Base-by-base conservation (phyloP, 2,329 filamentous ascomycete genomes). In the Nemania serpens region DNA sequence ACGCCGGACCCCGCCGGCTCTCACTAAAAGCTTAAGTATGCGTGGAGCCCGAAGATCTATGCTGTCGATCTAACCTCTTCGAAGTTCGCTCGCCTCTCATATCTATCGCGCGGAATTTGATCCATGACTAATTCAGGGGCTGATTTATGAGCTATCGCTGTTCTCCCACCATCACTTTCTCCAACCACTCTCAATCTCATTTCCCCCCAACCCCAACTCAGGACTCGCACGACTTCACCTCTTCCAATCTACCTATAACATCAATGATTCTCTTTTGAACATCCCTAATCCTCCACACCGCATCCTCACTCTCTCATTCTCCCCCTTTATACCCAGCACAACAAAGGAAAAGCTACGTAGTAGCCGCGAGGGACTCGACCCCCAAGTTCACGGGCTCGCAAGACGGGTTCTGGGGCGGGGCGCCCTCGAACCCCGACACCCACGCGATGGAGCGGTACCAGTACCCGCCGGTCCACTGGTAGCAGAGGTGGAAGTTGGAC, bases 381-480 rank as follows among this genome's bases (percentile, higher is more conserved):
- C 57, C 57, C 37, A 65, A 29, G 37, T 58, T 61, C n/a, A 65
- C 51, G 3, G 63, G 54, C 48, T 61, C 5, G 42, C 63, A 65
- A 33, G 63, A 63, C 20, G 63, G 63, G 34, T 65, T 65, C 57
- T 65, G 63, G 1, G 63, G 57, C 37, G 29, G 2, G 5, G n/a
- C 39, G 2, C 60, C 55, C 36, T 55, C 47, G 12, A 47, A 39
- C 1, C 60, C 63, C 9, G 59, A 58, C 6, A 65, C 57, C 63
- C 63, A 65, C 2, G 49, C 60, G n/a, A 65, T 10, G 4, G 63
- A 63, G 34, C 37, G 57, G 41, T 54, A 54, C 63, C 63, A 63
- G 9, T 65, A 65, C 4, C 57, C 55, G 1, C 63, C 63, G n/a
- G 57, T 61, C 63, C 57, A 65, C 47, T 63, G 60, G 22, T 61